phyloP scores from a whole-genome alignment of 2,329 filamentous ascomycete species.

The Talaromyces sp. region DNA sequence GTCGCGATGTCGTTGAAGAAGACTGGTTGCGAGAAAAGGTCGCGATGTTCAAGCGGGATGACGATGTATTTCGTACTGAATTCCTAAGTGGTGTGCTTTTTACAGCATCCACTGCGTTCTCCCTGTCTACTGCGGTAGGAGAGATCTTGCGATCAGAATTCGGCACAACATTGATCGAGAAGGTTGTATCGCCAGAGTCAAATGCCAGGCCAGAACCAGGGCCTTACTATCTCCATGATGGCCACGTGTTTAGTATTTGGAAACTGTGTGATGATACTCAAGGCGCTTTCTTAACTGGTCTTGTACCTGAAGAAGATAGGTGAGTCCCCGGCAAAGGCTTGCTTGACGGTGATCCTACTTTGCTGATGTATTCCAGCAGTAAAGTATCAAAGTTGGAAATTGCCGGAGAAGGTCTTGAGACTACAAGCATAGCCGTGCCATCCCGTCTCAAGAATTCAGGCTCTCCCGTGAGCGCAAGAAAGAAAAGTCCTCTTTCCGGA shows the following conservation, averaged over 20 bases:
- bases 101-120: neutral
- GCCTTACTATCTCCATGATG: neutral
- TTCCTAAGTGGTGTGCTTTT: neutral
- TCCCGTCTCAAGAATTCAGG: neutral
- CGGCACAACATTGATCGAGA: neutral
- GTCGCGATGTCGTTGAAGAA: neutral
- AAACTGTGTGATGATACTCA: neutral
- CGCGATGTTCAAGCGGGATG: neutral
- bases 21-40: neutral
- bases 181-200: neutral
- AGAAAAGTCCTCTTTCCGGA: constrained; percentile 50
- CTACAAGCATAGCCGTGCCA: neutral
- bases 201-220: neutral
- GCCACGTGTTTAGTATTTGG: neutral
- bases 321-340: neutral
- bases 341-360: too few species aligned
- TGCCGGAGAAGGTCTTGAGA: neutral
- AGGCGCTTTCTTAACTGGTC: neutral
- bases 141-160: neutral
- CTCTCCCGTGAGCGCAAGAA: neutral
- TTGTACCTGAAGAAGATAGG: neutral
- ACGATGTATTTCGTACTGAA: neutral
- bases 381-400: neutral
- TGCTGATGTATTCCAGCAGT: too few species aligned
- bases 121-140: neutral